Conservation (phyloP, 108 stramenopile genomes). For the Pinguiococcus pyrenoidosus region DNA sequence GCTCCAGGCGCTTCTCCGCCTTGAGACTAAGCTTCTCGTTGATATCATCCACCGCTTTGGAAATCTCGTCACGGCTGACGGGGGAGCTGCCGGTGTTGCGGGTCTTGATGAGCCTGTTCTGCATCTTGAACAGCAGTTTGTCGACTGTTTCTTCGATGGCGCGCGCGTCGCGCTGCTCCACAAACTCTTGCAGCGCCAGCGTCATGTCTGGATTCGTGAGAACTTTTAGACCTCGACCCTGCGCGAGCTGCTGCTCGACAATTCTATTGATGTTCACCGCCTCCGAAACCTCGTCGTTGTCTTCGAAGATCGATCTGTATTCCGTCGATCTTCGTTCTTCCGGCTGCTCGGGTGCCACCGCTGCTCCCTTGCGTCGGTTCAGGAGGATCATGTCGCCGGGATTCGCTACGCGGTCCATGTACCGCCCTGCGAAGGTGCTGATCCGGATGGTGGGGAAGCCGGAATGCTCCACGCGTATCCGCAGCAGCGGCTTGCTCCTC, state of each 20-base stretch:
- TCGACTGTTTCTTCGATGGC: conserved; percentile 50
- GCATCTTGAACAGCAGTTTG: neutral
- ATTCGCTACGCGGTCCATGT: conserved; percentile 78
- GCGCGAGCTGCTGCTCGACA: too few species aligned
- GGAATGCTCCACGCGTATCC: conserved; percentile 83
- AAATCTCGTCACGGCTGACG: too few species aligned
- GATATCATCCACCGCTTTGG: conserved; percentile 26
- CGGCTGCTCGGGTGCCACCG: neutral
- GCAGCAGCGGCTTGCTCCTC: conserved; percentile 69
- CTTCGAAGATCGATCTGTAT: neutral
- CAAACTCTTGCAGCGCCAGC: conserved; percentile 69
- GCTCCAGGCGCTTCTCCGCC: conserved; percentile 13
- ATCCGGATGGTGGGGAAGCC: conserved; percentile 78
- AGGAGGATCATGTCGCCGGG: conserved; percentile 70
- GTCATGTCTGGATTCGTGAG: conserved; percentile 21
- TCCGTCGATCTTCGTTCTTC: neutral
- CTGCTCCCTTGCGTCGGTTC: conserved; percentile 24
- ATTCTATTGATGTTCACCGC: conserved; percentile 56
- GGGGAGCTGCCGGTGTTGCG: too few species aligned
- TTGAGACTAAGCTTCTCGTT: conserved; percentile 11
- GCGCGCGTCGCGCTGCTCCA: conserved; percentile 47
- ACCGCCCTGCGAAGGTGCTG: conserved; percentile 55
- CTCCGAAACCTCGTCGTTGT: conserved; percentile 51
- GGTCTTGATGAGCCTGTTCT: conserved; percentile 40
- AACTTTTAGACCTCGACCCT: conserved; percentile 41